A percentile compares a stretch with the other conserved stretches of the same genome.
phyloP scores from a whole-genome alignment of 495 filamentous ascomycete genomes.

The Lineolata rhizophorae region DNA sequence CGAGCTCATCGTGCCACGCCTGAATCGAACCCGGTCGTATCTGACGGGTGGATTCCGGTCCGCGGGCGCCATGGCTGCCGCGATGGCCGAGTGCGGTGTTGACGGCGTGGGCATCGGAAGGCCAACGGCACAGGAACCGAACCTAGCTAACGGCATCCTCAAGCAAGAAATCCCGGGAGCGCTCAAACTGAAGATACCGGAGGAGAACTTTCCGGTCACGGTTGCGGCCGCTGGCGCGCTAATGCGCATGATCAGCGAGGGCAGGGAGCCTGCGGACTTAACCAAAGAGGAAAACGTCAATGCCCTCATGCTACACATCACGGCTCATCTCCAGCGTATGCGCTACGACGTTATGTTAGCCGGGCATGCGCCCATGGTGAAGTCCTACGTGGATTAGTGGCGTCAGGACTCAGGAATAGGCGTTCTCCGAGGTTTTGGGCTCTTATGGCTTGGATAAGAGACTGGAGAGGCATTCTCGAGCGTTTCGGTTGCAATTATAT shows the following conservation, averaged over 20 bases:
- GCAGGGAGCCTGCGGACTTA: constrained; percentile 4
- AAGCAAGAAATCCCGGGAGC: constrained; percentile 5
- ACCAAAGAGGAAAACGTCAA: constrained; percentile 3
- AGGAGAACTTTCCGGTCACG: constrained; percentile 2
- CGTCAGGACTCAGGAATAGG: no score
- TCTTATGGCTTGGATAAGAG: no score
- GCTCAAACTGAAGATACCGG: constrained; percentile 4
- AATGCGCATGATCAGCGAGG: constrained; percentile 5
- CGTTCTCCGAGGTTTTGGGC: no score
- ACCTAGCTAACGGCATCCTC: no score
- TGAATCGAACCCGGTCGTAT: constrained; percentile 31
- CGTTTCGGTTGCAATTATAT: no score
- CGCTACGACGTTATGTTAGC: no score
- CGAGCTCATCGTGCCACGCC: constrained; percentile 30
- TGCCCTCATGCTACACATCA: constrained; percentile 5
- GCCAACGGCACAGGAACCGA: constrained; percentile 6
- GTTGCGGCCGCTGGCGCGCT: constrained; percentile 3
- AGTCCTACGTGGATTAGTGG: no score
- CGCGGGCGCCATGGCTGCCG: constrained; percentile 37
- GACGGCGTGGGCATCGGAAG: constrained; percentile 10
- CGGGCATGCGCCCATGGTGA: no score
- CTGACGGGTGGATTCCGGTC: constrained; percentile 42
- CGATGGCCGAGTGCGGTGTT: constrained; percentile 13
- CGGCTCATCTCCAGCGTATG: no score
- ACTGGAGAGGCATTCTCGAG: no score